Evolutionary conservation across 129 eudicot genomes (phyloP), one percentile per base, ranked within the genome.

Genomic region (Ambrosia artemisiifolia): DNA sequence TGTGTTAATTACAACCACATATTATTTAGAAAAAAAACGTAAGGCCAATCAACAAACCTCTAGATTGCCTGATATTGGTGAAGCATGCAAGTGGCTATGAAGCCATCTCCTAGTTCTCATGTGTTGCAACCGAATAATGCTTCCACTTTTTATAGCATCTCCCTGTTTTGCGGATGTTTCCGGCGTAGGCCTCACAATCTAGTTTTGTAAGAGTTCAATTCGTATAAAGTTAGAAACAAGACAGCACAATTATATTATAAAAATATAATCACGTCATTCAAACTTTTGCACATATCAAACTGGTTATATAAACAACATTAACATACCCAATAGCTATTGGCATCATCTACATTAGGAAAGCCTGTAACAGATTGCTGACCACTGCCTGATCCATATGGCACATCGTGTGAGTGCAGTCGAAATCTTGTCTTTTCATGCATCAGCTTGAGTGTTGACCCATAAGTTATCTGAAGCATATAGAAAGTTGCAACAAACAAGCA

Each of bases 311-410:
- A 16, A 17, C 36, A 66, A 24, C 13, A 65, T 32, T 30, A 64
- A 69, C 85, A 65, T 84, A 95, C 99, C 99, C 99, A 95, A 78
- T 90, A 95, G 88, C 99, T 95, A 79, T 95, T 95, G 33, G 96
- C 62, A 81, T 90, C 99, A 79, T 95, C 97, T 40, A 88, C 99
- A 59, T 83, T 72, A 17, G 97, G 99, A 65, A 90, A 95, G 56
- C 97, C 83, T 20, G 99, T 95, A 33, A 95, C 99, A 0, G 99
- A 95, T 70, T 95, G 99, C 77, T 95, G 99, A 80, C 99, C 99
- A 74, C 99, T 95, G 66, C 99, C 99, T 38, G 99, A 95, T 56
- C 99, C 99, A 83, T 95, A 95, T 17, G 99, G 99, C 65, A 95
- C 97, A 63, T 95, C 97, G 43, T 95, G 99, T n/a, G 99, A 95